Evolutionary conservation across 495 filamentous ascomycete species (phyloP).

Genomic region (Podospora sp.): DNA sequence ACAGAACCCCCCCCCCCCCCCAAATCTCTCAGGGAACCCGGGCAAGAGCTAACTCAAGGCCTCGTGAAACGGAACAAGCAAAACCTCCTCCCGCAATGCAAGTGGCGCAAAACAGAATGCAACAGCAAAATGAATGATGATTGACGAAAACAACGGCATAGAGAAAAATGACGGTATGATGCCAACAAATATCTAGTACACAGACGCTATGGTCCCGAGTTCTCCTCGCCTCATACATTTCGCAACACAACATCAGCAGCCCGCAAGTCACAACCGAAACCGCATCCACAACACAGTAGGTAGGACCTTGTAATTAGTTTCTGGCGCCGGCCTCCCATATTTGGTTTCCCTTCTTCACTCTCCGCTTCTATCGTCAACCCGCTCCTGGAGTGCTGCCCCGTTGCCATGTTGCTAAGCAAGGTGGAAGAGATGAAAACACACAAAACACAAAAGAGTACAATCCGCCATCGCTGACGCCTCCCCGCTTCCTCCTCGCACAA

Average conservation of each 20-base stretch:
- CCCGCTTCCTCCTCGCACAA: background rate
- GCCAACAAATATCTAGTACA: constrained; percentile 26
- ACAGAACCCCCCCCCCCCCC: no score
- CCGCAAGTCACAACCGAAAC: background rate
- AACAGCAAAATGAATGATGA: no score
- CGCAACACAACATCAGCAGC: background rate
- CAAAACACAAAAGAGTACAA: background rate
- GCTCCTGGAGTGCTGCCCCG: background rate
- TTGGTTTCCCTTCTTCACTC: background rate
- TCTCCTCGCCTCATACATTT: background rate
- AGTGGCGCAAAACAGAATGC: no score
- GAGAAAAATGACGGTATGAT: constrained; percentile 3
- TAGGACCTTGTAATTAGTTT: background rate
- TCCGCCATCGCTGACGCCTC: background rate
- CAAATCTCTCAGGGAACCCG: no score
- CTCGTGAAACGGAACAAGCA: no score
- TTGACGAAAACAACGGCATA: background rate
- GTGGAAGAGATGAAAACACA: background rate
- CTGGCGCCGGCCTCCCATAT: background rate
- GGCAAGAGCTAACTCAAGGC: no score
- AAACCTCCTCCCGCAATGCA: no score
- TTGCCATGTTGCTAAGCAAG: background rate
- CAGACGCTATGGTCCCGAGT: background rate
- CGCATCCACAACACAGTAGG: background rate
- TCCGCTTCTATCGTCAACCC: background rate